Percentiles rank a stretch among this genome's conserved stretches.
These are phyloP conservation scores for Fusarium hainanense DNA, from an alignment of 2,329 filamentous ascomycete species.

Conservation along the genomic window DNA sequence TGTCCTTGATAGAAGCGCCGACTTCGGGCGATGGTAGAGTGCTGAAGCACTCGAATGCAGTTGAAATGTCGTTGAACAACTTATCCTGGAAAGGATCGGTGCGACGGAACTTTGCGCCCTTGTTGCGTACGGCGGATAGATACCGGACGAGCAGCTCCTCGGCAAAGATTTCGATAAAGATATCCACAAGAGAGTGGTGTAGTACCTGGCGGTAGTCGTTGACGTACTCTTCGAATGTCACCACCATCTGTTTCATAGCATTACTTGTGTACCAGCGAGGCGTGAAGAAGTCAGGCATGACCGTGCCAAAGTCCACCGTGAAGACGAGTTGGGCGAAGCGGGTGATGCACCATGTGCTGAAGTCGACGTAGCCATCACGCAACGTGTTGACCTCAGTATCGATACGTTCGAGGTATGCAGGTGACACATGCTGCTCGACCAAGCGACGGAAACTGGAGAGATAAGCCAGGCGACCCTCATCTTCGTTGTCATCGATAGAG, in stretches of 20 bases:
- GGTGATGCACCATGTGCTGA: conserved; percentile 91
- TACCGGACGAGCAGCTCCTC: conserved; percentile 92
- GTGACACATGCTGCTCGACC: conserved; percentile 82
- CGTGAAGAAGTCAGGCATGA: conserved; percentile 92
- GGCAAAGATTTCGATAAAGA: conserved; percentile 92
- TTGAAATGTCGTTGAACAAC: conserved; percentile 91
- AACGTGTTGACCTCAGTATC: conserved; percentile 78
- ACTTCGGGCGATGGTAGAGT: conserved; percentile 76
- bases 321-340: conserved; percentile 91
- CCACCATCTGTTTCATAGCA: conserved; percentile 92
- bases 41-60: conserved; percentile 90
- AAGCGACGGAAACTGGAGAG: conserved; percentile 87
- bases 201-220: conserved; percentile 85
- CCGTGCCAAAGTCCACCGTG: conserved; percentile 84
- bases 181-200: conserved; percentile 87
- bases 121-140: conserved; percentile 86
- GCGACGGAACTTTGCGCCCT: conserved; percentile 87
- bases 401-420: conserved; percentile 81
- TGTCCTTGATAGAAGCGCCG: conserved; percentile 81
- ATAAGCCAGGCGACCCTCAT: conserved; percentile 80
- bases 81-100: conserved; percentile 90
- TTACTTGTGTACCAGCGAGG: conserved; percentile 86
- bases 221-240: conserved; percentile 95
- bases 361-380: conserved; percentile 92
- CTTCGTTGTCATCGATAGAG: conserved; percentile 92